These are phyloP conservation scores for Plantago major DNA, from an alignment of 257 asterid genomes.

Conservation along the genomic window DNA sequence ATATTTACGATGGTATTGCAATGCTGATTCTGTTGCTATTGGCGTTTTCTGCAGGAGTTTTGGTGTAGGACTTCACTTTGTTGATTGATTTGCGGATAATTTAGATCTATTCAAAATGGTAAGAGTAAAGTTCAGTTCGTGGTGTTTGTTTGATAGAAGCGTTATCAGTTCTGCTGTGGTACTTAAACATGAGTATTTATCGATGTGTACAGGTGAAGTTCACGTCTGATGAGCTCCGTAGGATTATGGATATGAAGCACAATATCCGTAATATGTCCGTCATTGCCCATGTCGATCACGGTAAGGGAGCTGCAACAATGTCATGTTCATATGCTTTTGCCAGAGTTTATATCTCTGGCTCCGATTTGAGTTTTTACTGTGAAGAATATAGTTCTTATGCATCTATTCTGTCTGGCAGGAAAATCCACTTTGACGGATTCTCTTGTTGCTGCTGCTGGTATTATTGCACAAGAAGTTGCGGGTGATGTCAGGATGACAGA, in stretches of 20 bases:
- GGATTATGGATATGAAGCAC: slow-evolving; percentile 52
- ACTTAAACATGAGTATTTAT: background rate
- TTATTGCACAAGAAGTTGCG: slow-evolving; percentile 31
- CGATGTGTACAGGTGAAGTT: slow-evolving; percentile 50
- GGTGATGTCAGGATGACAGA: slow-evolving; percentile 39
- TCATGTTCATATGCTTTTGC: background rate
- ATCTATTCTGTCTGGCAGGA: slow-evolving; percentile 18
- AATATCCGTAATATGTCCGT: slow-evolving; percentile 62
- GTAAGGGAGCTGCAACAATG: slow-evolving; percentile 20
- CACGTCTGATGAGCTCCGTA: slow-evolving; percentile 52
- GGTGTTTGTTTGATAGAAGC: no score
- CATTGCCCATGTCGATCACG: slow-evolving; percentile 62
- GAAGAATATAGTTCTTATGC: no score
- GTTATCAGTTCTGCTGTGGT: no score
- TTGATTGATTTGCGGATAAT: no score
- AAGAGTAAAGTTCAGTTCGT: no score
- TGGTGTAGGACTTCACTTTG: no score
- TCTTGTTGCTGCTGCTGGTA: slow-evolving; percentile 45
- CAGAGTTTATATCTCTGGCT: no score
- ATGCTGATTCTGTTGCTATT: no score
- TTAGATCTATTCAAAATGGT: no score
- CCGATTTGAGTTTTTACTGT: no score
- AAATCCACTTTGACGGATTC: slow-evolving; percentile 38
- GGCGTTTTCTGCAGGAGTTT: no score
- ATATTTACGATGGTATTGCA: no score